A percentile compares a stretch with the other conserved stretches of the same genome.
Evolutionary conservation across 1,284 basidiomycete genomes (phyloP).

Genomic region (Puccinia horiana): DNA sequence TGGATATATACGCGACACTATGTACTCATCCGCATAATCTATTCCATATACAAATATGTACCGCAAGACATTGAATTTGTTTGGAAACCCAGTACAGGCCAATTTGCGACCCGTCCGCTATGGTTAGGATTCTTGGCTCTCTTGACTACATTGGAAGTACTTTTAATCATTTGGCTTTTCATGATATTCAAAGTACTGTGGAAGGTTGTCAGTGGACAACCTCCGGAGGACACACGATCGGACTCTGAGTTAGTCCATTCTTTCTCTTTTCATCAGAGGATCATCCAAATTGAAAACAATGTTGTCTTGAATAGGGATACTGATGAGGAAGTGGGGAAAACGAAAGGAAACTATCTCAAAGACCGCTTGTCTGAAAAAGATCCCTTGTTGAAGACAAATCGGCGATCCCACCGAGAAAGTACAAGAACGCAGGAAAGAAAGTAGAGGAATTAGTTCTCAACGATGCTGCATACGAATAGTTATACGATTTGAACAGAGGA

Average conservation of each 20-base stretch:
- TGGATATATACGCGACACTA: conserved; percentile 48
- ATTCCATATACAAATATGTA: conserved; percentile 25
- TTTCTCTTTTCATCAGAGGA: not conserved
- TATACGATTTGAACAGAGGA: too few species aligned
- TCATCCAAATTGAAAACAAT: not conserved
- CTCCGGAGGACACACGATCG: conserved; percentile 21
- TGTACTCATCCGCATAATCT: conserved; percentile 37
- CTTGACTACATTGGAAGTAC: conserved; percentile 26
- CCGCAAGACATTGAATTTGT: conserved; percentile 39
- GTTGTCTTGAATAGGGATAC: not conserved
- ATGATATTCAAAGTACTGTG: conserved; percentile 36
- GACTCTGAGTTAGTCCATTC: conserved; percentile 38
- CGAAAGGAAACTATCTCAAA: not conserved
- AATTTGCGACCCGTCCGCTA: not conserved
- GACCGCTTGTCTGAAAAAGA: not conserved
- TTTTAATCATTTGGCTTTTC: conserved; percentile 37
- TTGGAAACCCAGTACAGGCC: conserved; percentile 18
- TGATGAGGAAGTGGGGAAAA: not conserved
- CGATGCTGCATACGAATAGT: too few species aligned
- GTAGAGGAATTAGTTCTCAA: not conserved
- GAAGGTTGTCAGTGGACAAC: conserved; percentile 32
- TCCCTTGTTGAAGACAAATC: not conserved
- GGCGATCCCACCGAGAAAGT: not conserved
- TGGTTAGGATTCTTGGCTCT: conserved; percentile 12
- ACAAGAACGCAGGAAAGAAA: not conserved